These are phyloP conservation scores for Seminavis robusta DNA, from an alignment of 108 stramenopile species.

Conservation along the genomic window DNA sequence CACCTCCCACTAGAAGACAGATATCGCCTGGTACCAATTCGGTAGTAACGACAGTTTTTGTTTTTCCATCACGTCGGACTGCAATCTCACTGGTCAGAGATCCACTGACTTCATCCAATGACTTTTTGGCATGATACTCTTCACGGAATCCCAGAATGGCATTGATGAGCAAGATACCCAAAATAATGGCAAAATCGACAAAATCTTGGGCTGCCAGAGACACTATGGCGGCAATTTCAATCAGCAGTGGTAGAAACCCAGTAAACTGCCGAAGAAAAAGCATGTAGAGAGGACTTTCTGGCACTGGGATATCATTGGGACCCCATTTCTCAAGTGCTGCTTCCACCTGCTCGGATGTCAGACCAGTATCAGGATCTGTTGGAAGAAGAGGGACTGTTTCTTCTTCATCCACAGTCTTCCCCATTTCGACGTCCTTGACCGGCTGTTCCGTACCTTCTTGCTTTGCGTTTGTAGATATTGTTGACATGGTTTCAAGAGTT, in stretches of 20 bases:
- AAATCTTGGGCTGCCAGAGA: slow-evolving; percentile 29
- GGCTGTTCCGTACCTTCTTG: no score
- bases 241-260: slow-evolving; percentile 41
- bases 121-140: slow-evolving; percentile 73
- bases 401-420: no score
- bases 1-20: slow-evolving; percentile 67
- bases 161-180: slow-evolving; percentile 62
- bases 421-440: no score
- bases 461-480: no score
- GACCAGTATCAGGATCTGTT: slow-evolving; percentile 14
- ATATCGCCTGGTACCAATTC: slow-evolving; percentile 85
- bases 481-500: no score
- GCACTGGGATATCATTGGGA: slow-evolving; percentile 40
- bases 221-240: slow-evolving; percentile 43
- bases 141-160: slow-evolving; percentile 67
- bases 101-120: slow-evolving; percentile 46
- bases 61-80: slow-evolving; percentile 50
- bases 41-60: slow-evolving; percentile 27
- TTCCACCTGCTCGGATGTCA: slow-evolving; percentile 26
- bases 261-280: slow-evolving; percentile 49
- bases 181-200: slow-evolving; percentile 31
- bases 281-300: slow-evolving; percentile 20
- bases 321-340: slow-evolving; percentile 19
- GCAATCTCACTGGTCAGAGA: slow-evolving; percentile 52
- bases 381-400: no score